Conservation (phyloP, 1,284 basidiomycete genomes). For the Trichosporon sp. region DNA sequence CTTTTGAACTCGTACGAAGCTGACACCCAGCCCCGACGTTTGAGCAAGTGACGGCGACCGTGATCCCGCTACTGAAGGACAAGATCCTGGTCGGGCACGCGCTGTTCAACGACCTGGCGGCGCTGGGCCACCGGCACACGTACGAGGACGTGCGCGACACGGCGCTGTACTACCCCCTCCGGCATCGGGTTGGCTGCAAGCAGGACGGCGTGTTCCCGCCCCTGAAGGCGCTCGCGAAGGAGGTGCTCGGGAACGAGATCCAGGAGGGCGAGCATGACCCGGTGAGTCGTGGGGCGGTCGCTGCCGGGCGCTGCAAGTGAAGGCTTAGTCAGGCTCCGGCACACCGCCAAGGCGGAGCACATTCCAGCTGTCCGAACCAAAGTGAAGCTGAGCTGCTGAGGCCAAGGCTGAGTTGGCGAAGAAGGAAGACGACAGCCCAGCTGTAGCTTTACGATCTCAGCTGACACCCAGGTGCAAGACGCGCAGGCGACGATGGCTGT, state of each 20-base stretch:
- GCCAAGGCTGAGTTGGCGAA: background rate
- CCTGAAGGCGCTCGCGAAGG: conserved; percentile 50
- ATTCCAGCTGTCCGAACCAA: too few species aligned
- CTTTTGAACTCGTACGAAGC: background rate
- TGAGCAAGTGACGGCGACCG: conserved; percentile 66
- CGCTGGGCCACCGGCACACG: conserved; percentile 53
- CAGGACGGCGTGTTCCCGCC: conserved; percentile 47
- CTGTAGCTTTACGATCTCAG: background rate
- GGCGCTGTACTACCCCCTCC: conserved; percentile 52
- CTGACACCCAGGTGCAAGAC: conserved; percentile 36
- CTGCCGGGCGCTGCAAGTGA: too few species aligned
- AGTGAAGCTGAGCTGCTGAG: background rate
- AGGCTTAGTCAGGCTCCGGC: too few species aligned
- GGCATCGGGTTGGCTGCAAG: conserved; percentile 27
- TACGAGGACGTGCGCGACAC: conserved; percentile 54
- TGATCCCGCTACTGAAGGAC: conserved; percentile 70
- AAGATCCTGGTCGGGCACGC: conserved; percentile 88
- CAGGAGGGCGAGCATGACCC: conserved; percentile 35
- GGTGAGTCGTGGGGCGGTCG: background rate
- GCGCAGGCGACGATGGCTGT: conserved; percentile 37
- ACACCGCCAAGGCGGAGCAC: too few species aligned
- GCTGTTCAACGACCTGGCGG: conserved; percentile 82
- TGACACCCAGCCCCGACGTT: conserved; percentile 66
- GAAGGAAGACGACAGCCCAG: too few species aligned
- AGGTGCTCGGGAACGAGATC: conserved; percentile 52